Conservation (phyloP, 169 alveolate genomes). For the Eimeria sp. region DNA sequence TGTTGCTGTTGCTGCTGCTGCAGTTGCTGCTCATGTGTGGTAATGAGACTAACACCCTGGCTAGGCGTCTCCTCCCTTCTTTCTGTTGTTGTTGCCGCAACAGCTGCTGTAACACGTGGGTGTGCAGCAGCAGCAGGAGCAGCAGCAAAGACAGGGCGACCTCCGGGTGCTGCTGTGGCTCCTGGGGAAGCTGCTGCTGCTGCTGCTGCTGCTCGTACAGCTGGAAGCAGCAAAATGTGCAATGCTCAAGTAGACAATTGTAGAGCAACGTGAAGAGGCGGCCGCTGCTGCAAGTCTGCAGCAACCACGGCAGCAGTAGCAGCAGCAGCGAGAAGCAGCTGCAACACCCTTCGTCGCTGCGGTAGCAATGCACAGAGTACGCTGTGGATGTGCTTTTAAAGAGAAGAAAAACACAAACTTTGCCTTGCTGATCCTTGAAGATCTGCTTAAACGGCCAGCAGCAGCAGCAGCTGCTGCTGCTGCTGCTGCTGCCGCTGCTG, state of each 20-base stretch:
- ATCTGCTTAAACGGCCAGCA: background rate
- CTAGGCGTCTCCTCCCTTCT: background rate
- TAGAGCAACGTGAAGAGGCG: background rate
- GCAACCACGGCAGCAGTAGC: slow-evolving; percentile 9
- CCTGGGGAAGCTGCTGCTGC: background rate
- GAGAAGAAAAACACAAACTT: slow-evolving; percentile 13
- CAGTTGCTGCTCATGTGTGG: background rate
- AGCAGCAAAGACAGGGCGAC: slow-evolving; percentile 2
- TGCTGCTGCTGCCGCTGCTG: slow-evolving; percentile 47
- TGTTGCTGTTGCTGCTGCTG: background rate
- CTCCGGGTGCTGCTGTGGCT: slow-evolving; percentile 7
- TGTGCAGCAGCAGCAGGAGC: background rate
- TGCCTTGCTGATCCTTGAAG: background rate
- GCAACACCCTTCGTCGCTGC: slow-evolving; percentile 1
- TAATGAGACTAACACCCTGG: background rate
- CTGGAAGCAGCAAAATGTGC: slow-evolving; percentile 28
- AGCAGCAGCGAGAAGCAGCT: slow-evolving; percentile 4
- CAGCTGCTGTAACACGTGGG: slow-evolving; percentile 22
- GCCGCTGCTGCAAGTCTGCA: slow-evolving; percentile 15
- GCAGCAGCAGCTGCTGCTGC: slow-evolving; percentile 31
- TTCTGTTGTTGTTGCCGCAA: background rate
- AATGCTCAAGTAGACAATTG: background rate
- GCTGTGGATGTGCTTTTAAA: background rate
- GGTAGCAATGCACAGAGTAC: background rate
- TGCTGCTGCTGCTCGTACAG: slow-evolving; percentile 42